Percentiles rank a stretch among this genome's conserved stretches.
Evolutionary conservation across 2,329 filamentous ascomycete species (phyloP).

Genomic region (Domatiomyces catenatus): DNA sequence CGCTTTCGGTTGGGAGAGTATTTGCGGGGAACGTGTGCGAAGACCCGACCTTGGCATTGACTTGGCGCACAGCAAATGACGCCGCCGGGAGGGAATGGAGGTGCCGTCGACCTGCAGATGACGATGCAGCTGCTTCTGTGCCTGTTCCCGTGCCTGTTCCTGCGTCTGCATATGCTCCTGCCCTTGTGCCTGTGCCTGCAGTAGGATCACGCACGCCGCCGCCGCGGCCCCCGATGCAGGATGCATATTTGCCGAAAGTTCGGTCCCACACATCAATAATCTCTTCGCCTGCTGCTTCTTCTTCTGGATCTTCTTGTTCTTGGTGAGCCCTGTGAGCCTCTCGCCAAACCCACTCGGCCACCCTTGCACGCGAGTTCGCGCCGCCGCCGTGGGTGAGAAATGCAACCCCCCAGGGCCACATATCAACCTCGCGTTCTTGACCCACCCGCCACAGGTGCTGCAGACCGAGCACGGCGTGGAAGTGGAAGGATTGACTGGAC

Average conservation of each 20-base stretch:
- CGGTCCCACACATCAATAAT: conserved; percentile 33
- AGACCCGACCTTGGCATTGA: no score
- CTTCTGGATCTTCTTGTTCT: conserved; percentile 18
- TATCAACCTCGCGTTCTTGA: conserved; percentile 51
- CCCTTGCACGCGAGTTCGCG: conserved; percentile 18
- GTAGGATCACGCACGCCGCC: no score
- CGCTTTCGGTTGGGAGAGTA: no score
- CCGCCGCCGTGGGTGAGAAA: conserved; percentile 41
- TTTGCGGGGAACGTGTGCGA: no score
- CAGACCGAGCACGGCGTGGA: conserved; percentile 56
- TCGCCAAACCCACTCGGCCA: conserved; percentile 33
- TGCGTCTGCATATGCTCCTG: no score
- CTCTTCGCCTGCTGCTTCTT: conserved; percentile 35
- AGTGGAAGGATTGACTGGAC: conserved; percentile 26
- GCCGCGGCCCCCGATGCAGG: not conserved
- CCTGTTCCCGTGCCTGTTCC: no score
- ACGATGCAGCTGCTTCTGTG: no score
- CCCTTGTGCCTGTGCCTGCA: no score
- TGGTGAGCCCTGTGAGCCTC: conserved; percentile 19
- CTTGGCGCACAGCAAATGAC: no score
- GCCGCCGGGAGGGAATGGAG: no score
- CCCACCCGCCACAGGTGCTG: conserved; percentile 86
- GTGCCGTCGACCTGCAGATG: no score
- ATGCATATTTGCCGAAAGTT: not conserved
- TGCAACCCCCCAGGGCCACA: conserved; percentile 61